Base-by-base conservation (phyloP, 768 basidiomycete species). In the Fomitopsis serialis region DNA sequence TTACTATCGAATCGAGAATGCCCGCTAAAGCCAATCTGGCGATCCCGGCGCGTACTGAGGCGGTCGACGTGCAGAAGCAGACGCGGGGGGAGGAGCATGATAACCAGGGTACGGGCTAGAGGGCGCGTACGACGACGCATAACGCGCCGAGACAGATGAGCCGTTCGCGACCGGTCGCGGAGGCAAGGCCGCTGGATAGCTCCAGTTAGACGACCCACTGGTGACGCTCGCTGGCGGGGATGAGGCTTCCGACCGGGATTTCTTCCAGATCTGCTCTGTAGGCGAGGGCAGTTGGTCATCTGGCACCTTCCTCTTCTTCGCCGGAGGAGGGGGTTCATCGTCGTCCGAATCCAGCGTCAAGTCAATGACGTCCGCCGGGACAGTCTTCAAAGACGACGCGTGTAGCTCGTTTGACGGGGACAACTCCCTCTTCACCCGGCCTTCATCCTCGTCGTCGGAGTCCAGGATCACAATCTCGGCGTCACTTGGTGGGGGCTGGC, bases 301-400 rank as follows among this genome's bases (percentile, higher is more conserved):
- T 5, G 73, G 67, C 10, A 79, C 79, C 62, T 84, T 87, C 60
- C 87, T 79, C 61, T 87, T 87, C 59, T 72, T 78, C 9, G 49
- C 17, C 19, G 45, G 42, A 13, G 53, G 50, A 19, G 67, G 56
- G 25, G 50, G 50, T 19, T 75, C 79, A 21, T 93, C 92, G 12
- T 89, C 87, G 53, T 90, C 87, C 22, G 82, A 82, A 62, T 91
- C 89, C 55, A 85, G 71, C 2, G 93, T 94, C 54, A 96, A 71
- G 65, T 96, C 93, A 58, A 95, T 94, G 42, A 95, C 84, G 58
- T 81, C 77, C 12, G 72, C 70, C 13, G 57, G 57, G n/a, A 44
- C 32, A 12, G 50, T 52, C 24, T 54, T 49, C 42, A 50, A 8
- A 44, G 47, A 21, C 23, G 45, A 36, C 24, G 48, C 42, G 12